A percentile compares a stretch with the other conserved stretches of the same genome.
Evolutionary conservation across 352 stramenopile genomes (phyloP).

Genomic region (Blastocystis sp.): DNA sequence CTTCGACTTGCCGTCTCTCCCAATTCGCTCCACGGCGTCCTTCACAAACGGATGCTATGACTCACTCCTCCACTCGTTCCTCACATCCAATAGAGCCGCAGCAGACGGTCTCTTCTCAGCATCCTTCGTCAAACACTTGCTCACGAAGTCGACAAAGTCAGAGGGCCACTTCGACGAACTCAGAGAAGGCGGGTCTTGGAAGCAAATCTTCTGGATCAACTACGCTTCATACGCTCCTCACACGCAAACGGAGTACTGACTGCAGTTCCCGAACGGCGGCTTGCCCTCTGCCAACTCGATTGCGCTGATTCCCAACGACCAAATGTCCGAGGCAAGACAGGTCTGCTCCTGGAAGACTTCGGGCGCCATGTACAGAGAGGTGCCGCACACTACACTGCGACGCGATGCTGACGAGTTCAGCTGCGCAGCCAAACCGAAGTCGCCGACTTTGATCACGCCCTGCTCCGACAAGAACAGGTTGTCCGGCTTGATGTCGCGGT

Average conservation of each 20-base stretch:
- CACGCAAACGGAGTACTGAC: not conserved
- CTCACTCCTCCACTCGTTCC: not conserved
- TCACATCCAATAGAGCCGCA: conserved; percentile 76
- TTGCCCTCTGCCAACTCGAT: conserved; percentile 59
- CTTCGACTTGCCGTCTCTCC: conserved; percentile 4
- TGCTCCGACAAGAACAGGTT: conserved; percentile 72
- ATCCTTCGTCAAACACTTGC: conserved; percentile 81
- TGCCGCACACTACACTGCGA: conserved; percentile 91
- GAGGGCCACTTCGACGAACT: conserved; percentile 73
- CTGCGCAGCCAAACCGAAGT: conserved; percentile 82
- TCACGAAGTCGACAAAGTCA: conserved; percentile 81
- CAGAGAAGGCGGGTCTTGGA: conserved; percentile 81
- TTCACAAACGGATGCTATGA: conserved; percentile 71
- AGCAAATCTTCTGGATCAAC: conserved; percentile 95
- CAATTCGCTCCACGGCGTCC: conserved; percentile 58
- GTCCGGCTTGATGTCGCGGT: conserved; percentile 72
- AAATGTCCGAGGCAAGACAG: conserved; percentile 20
- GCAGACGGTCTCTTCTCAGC: conserved; percentile 80
- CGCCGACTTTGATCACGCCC: conserved; percentile 71
- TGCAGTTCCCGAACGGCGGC: conserved; percentile 80
- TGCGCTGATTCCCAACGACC: conserved; percentile 57
- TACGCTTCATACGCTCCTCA: not conserved
- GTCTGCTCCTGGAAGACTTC: conserved; percentile 34
- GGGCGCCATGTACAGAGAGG: conserved; percentile 56
- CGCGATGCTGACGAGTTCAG: conserved; percentile 94